These are phyloP conservation scores for Aquilaria agallochum DNA, from an alignment of 441 rosid genomes.

Conservation along the genomic window DNA sequence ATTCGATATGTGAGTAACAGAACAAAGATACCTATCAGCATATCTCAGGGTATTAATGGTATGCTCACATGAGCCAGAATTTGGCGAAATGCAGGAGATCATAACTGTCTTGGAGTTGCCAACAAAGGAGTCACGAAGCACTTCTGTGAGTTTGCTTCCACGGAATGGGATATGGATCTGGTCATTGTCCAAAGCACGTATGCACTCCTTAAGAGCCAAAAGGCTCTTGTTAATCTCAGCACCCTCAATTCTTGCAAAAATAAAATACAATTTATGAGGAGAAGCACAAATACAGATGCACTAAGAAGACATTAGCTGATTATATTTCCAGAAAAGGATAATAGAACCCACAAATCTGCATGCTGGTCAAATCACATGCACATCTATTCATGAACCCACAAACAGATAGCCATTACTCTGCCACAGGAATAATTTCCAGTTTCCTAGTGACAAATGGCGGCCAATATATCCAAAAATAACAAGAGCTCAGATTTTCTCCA, in stretches of 20 bases:
- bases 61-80: constrained; percentile 97
- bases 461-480: too few relatives aligned
- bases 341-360: too few relatives aligned
- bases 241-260: constrained; percentile 82
- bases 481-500: too few relatives aligned
- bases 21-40: constrained; percentile 77
- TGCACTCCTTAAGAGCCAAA: constrained; percentile 97
- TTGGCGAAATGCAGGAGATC: constrained; percentile 99
- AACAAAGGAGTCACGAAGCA: constrained; percentile 96
- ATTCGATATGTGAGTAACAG: constrained; percentile 13
- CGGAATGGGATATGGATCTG: constrained; percentile 99
- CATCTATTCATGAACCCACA: too few relatives aligned
- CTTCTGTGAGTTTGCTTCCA: constrained; percentile 98
- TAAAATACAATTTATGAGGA: constrained; percentile 17
- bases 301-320: too few relatives aligned
- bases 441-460: too few relatives aligned
- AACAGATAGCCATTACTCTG: too few relatives aligned
- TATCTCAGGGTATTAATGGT: constrained; percentile 97
- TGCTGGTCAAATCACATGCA: too few relatives aligned
- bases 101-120: constrained; percentile 98
- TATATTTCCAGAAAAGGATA: too few relatives aligned
- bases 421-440: too few relatives aligned
- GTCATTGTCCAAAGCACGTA: constrained; percentile 96
- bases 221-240: constrained; percentile 98
- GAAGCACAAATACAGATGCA: neutral